phyloP scores from a whole-genome alignment of 805 yeast species.

The Lipomyces sp. region DNA sequence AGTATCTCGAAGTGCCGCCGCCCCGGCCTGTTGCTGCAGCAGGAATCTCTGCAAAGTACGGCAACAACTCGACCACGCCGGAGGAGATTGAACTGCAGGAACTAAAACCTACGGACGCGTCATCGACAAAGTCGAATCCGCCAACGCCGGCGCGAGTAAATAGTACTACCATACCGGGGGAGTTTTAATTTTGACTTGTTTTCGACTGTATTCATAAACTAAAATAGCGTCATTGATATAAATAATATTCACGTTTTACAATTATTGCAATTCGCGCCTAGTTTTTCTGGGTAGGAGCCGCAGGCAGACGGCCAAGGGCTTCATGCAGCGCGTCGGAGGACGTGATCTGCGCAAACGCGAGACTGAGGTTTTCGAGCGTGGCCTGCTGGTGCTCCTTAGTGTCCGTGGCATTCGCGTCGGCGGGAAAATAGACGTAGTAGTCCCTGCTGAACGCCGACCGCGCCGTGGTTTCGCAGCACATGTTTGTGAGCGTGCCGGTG shows the following conservation, averaged over 20 bases:
- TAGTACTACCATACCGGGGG: no score
- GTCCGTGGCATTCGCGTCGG: conserved; percentile 24
- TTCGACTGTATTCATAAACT: no score
- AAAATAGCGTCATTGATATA: no score
- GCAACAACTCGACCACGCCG: conserved; percentile 2
- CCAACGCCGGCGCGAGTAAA: neutral
- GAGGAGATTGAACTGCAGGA: conserved; percentile 7
- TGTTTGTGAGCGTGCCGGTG: conserved; percentile 24
- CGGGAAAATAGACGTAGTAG: conserved; percentile 21
- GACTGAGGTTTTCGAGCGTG: conserved; percentile 8
- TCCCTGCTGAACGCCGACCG: conserved; percentile 22
- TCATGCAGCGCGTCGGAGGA: conserved; percentile 2
- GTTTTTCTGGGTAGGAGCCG: no score
- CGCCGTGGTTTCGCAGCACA: conserved; percentile 29
- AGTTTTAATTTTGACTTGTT: no score
- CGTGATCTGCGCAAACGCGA: conserved; percentile 22
- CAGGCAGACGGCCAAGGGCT: conserved; percentile 5
- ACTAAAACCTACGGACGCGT: neutral
- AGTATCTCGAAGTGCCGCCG: conserved; percentile 8
- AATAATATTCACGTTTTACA: no score
- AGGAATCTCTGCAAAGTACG: no score
- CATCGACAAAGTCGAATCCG: neutral
- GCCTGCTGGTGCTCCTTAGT: conserved; percentile 16
- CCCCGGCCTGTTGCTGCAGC: neutral
- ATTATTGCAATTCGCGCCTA: no score